Evolutionary conservation across 345 rosid species (phyloP), one percentile per base, ranked within the genome.

Genomic region (Pugionium dolabratum): DNA sequence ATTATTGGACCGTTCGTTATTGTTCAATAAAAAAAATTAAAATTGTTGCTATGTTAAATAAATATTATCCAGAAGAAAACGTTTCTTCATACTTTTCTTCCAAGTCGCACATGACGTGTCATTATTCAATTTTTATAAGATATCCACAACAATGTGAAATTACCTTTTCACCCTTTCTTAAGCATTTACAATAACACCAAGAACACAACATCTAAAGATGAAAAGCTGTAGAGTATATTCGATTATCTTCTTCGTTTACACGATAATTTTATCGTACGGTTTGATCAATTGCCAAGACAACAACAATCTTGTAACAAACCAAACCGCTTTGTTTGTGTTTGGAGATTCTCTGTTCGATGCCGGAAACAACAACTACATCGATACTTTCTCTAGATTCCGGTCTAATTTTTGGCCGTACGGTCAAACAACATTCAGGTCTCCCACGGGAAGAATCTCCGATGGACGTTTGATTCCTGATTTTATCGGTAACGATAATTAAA

Each of bases 391-490:
- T 6, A 71, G 77, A 2, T 46, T 27, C 7, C 43, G 31, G 30
- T 76, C 81, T 8, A 74, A 82, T 46, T 46, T 41, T 32, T 37
- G 45, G 68, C 86, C 86, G 2, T 82, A 76, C 11, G 84, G 85
- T 2, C 67, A 59, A 32, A 76, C 76, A 6, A 69, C 75, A 60
- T 80, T 82, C 67, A 66, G 66, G 6, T 48, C n/a, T 4, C 75
- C 86, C 1, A 80, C 81, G 0, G 83, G 85, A 0, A 77, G 84
- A 62, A 40, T 69, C 47, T 77, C 79, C 0, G 74, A 81, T 9
- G 86, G 84, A 2, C 77, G 75, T 6, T 7, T 80, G 2, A 74
- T 83, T 46, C 69, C 82, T 0, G 83, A 83, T 67, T 83, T 80
- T 36, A 47, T 81, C 0, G 79, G 90, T 78, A 56, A 30, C 30